These are phyloP conservation scores for Umbelopsis ramanniana DNA, from an alignment of 192 early-diverging fungal genomes.

Conservation along the genomic window DNA sequence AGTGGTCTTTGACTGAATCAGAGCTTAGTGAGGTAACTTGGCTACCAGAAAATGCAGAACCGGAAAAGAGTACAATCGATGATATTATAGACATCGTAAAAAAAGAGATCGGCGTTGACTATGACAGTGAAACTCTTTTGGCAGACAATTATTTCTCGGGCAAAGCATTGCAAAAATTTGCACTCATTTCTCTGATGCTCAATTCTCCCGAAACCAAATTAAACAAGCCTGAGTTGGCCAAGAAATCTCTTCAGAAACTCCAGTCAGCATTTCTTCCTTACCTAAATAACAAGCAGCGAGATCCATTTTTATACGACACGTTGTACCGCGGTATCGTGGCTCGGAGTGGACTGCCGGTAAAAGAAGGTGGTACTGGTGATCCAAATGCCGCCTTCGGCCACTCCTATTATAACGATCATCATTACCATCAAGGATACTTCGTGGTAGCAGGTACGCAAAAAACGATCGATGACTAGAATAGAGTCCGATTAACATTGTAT, in stretches of 20 bases:
- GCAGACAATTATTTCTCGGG: conserved; percentile 45
- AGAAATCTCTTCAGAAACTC: conserved; percentile 28
- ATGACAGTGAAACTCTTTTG: conserved; percentile 32
- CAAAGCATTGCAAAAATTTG: conserved; percentile 44
- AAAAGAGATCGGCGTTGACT: conserved; percentile 28
- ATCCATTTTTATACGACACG: conserved; percentile 35
- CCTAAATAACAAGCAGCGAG: conserved; percentile 34
- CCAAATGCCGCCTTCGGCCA: conserved; percentile 40
- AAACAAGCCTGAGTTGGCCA: conserved; percentile 30
- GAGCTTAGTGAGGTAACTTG: conserved; percentile 24
- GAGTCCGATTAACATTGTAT: neutral
- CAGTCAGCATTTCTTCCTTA: conserved; percentile 34
- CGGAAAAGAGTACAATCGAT: conserved; percentile 14
- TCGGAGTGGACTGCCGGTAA: conserved; percentile 29
- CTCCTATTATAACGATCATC: conserved; percentile 46
- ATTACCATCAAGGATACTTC: conserved; percentile 47
- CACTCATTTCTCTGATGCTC: conserved; percentile 38
- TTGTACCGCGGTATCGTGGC: conserved; percentile 41
- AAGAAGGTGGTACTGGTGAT: conserved; percentile 39
- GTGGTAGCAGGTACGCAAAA: conserved; percentile 31
- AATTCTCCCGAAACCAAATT: conserved; percentile 34
- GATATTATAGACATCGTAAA: conserved; percentile 32
- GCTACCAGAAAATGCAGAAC: conserved; percentile 29
- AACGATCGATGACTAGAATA: neutral
- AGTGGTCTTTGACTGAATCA: conserved; percentile 33